Conservation (phyloP, 2,329 filamentous ascomycete species). For the Epichloe bromicola region DNA sequence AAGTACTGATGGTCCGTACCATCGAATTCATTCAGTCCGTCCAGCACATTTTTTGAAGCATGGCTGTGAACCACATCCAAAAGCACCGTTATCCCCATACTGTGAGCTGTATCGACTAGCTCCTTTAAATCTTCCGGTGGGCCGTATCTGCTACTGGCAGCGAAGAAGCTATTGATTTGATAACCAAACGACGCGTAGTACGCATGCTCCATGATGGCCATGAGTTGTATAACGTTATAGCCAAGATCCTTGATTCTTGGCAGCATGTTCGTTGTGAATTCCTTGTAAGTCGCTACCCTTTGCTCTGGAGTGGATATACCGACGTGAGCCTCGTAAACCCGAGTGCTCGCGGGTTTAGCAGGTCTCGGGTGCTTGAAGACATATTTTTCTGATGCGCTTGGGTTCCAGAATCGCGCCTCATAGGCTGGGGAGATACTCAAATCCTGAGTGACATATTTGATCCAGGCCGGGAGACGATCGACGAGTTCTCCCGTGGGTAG, state of each 20-base stretch:
- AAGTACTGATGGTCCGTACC: slow-evolving; percentile 94
- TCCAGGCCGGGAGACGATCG: slow-evolving; percentile 90
- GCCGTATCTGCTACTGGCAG: slow-evolving; percentile 89
- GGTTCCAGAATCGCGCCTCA: slow-evolving; percentile 96
- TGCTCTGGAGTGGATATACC: slow-evolving; percentile 90
- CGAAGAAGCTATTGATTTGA: slow-evolving; percentile 98
- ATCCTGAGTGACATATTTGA: slow-evolving; percentile 93
- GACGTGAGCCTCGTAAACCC: slow-evolving; percentile 97
- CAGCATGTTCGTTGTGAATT: slow-evolving; percentile 87
- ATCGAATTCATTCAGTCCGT: slow-evolving; percentile 93
- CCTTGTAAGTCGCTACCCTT: slow-evolving; percentile 86
- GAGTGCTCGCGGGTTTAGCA: slow-evolving; percentile 70
- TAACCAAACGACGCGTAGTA: slow-evolving; percentile 99
- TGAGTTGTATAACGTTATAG: slow-evolving; percentile 96
- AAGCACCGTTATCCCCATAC: slow-evolving; percentile 78
- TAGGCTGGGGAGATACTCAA: slow-evolving; percentile 80
- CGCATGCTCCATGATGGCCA: slow-evolving; percentile 98
- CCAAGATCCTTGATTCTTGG: slow-evolving; percentile 81
- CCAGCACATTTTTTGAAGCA: slow-evolving; percentile 91
- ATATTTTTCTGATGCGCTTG: slow-evolving; percentile 62
- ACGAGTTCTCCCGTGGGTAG: slow-evolving; percentile 67
- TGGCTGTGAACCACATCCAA: slow-evolving; percentile 96
- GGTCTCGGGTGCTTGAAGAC: slow-evolving; percentile 73
- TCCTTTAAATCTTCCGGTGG: slow-evolving; percentile 91
- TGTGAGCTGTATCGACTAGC: slow-evolving; percentile 87